Evolutionary conservation across 2,329 filamentous ascomycete genomes (phyloP), one percentile per base, ranked within the genome.

Genomic region (Pseudogymnoascus sp.): DNA sequence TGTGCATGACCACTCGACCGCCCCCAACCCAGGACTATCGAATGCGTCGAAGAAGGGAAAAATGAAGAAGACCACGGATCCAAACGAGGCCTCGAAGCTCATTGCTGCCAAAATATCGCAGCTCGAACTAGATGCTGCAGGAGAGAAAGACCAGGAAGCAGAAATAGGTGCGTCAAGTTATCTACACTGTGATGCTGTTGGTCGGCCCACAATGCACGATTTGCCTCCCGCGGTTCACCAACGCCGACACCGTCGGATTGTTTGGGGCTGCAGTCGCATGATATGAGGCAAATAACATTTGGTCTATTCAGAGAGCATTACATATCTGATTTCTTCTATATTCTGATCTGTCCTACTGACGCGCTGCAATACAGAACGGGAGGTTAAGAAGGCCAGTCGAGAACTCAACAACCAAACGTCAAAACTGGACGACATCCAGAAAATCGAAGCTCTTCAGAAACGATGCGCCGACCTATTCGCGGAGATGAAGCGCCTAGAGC

Each of bases 401-500:
- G 95, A 97, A 73, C 82, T 99, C 59, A 88, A 91, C 68, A 90
- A 90, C 70, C 87, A 96, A 67, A 88, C 96, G 61, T 91, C 89
- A 66, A 95, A 96, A 76, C 93, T 97, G 82, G 91, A 90, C 69
- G 90, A 95, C 62, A 84, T 96, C 78, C 90, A 91, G 70, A 95
- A 95, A 73, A 90, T 97, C 68, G 93, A 97, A 63, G 86, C 90
- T 60, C 84, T 97, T 11, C 91, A 93, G 70, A 93, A 91, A 72
- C 91, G 92, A 71, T 97, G 95, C 69, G 92, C 90, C 65, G 93
- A 97, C 71, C 84, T 97, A 4, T 81, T 97, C 64, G 88, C 90
- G 62, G 93, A 97, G 65, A 96, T 97, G 91, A 96, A 97, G 77
- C 88, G 93, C 63, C 83, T 96, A 65, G 93, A 99, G 75, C 88